These are phyloP conservation scores for Metschnikowia gruessii DNA, from an alignment of 805 yeast species.

Conservation along the genomic window DNA sequence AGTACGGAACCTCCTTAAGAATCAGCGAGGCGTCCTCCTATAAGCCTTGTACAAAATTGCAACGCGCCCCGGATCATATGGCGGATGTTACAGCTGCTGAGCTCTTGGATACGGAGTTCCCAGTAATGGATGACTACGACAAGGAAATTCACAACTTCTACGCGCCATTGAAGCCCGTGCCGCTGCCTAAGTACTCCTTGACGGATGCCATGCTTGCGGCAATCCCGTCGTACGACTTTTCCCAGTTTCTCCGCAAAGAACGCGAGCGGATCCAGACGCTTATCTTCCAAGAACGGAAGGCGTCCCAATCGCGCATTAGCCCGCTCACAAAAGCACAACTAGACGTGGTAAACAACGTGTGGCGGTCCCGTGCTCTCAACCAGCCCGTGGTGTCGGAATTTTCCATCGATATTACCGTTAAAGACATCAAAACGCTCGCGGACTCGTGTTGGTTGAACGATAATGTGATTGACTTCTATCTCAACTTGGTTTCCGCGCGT, in stretches of 20 bases:
- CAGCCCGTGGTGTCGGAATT: constrained; percentile 32
- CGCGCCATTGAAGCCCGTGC: constrained; percentile 20
- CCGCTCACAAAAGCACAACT: constrained; percentile 30
- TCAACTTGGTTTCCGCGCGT: constrained; percentile 51
- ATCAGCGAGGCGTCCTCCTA: constrained; percentile 12
- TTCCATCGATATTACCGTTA: constrained; percentile 56
- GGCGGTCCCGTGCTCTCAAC: constrained; percentile 26
- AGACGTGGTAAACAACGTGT: constrained; percentile 30
- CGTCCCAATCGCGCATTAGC: constrained; percentile 8
- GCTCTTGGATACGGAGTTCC: constrained; percentile 10
- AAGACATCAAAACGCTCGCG: constrained; percentile 69
- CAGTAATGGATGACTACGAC: constrained; percentile 20
- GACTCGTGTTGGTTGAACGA: constrained; percentile 88
- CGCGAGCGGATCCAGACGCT: constrained; percentile 15
- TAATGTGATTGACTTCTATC: constrained; percentile 79
- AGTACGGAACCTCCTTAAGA: constrained; percentile 18
- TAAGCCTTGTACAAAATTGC: constrained; percentile 1
- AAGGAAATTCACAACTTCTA: constrained; percentile 20
- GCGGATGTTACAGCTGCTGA: constrained; percentile 11
- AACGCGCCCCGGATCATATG: constrained; percentile 1
- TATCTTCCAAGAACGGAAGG: constrained; percentile 17
- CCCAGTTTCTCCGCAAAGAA: constrained; percentile 13
- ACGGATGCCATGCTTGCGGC: constrained; percentile 20
- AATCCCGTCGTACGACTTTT: constrained; percentile 14
- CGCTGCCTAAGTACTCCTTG: constrained; percentile 19